Base-by-base conservation (phyloP, 768 basidiomycete genomes). In the Psilocybe subaeruginosa region DNA sequence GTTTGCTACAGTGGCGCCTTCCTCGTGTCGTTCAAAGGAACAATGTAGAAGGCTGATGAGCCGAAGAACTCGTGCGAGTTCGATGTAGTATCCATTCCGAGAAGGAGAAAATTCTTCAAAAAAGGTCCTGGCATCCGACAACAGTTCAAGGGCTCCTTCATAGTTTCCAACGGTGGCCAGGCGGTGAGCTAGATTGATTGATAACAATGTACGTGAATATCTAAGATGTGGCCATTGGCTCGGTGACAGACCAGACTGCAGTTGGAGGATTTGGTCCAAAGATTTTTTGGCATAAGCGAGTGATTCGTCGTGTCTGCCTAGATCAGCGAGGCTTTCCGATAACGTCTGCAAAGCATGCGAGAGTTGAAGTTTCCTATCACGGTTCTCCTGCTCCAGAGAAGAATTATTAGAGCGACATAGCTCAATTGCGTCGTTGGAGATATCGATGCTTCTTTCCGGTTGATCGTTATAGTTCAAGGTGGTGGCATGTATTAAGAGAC, bases 11-110 rank as follows among this genome's bases (percentile, higher is more conserved):
- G 30, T 29, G 19, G 41, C 35, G 1, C 63, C 63, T 37, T 61
- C 59, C 12, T 58, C 56, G 19, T 61, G 63, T 30, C 37, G 23
- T n/a, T 56, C 59, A 11, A 19, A 23, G 4, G 59, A 53, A 27
- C 63, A 64, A 58, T 57, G 47, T 35, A 60, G 19, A 6, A 64
- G 27, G 0, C 56, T 56, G 9, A 48, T n/a, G 6, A 39, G 27
- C n/a, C 60, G 52, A 2, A 61, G 19, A 14, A 53, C 37, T 31
- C 47, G 37, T 8, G 60, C 57, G 6, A 61, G 46, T 17, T 53
- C 27, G 19, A 54, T 50, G 23, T 29, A 61, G 12, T 23, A 33
- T 45, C 56, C 59, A 29, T 64, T 58, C 23, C 56, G 55, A 8
- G 29, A n/a, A 30, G 50, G 55, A 16, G 56, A 23, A 14, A 35